These are phyloP conservation scores for Ensete ventricosum DNA, from an alignment of 176 grass and related monocot genomes.

Conservation along the genomic window DNA sequence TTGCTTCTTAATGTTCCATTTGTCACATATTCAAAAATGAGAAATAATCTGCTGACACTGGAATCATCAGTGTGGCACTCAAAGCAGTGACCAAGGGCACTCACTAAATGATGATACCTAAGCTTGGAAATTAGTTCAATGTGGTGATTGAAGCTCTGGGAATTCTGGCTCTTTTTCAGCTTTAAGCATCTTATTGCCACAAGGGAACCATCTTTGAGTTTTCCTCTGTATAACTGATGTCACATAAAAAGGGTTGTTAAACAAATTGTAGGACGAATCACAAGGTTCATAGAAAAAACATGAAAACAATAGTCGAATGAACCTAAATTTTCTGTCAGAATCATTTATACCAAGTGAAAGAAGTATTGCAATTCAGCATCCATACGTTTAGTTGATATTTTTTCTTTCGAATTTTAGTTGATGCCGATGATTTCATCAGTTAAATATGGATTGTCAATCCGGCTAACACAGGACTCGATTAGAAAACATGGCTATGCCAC, in stretches of 20 bases:
- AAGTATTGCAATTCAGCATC: not conserved
- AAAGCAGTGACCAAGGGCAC: constrained; percentile 83
- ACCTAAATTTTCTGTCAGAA: not conserved
- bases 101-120: constrained; percentile 73
- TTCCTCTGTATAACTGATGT: constrained; percentile 66
- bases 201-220: constrained; percentile 52
- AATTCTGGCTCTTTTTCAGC: constrained; percentile 56
- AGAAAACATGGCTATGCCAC: too few species aligned
- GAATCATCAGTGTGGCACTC: constrained; percentile 72
- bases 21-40: constrained; percentile 75
- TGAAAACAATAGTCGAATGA: not conserved
- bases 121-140: constrained; percentile 84
- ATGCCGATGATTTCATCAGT: too few species aligned
- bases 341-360: not conserved
- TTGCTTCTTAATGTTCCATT: constrained; percentile 77
- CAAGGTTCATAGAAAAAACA: not conserved
- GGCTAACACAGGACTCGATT: too few species aligned
- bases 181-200: constrained; percentile 83
- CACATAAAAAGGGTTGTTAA: not conserved
- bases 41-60: constrained; percentile 59
- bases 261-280: not conserved
- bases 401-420: not conserved
- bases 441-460: too few species aligned
- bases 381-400: not conserved
- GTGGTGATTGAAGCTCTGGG: constrained; percentile 69